Evolutionary conservation across 108 stramenopile genomes (phyloP).

Genomic region (Pseudonitzschia delicatissima): DNA sequence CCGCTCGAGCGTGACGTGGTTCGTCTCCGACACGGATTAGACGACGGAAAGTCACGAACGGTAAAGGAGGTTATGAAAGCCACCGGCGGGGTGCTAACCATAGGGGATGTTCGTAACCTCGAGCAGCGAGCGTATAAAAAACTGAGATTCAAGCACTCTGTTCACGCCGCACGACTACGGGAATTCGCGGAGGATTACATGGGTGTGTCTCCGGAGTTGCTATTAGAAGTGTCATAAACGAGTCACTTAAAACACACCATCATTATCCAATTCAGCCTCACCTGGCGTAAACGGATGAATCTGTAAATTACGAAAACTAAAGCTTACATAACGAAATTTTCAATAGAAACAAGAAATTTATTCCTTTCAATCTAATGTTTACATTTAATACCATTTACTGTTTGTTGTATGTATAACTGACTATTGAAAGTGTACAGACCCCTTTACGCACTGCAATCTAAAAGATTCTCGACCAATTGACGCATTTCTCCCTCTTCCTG

Average conservation of each 20-base stretch:
- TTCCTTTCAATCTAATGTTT: too few species aligned
- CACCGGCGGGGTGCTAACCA: constrained; percentile 51
- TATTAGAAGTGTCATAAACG: too few species aligned
- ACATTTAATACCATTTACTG: too few species aligned
- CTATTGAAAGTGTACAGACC: background rate
- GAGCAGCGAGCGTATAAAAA: constrained; percentile 68
- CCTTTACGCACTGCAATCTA: constrained; percentile 4
- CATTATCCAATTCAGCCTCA: too few species aligned
- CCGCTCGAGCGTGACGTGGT: constrained; percentile 82
- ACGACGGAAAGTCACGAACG: constrained; percentile 67
- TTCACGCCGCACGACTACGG: constrained; percentile 59
- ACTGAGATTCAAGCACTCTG: constrained; percentile 56
- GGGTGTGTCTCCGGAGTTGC: constrained; percentile 35
- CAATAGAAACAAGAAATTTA: too few species aligned
- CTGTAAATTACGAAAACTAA: too few species aligned
- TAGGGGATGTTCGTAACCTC: constrained; percentile 48
- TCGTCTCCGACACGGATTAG: constrained; percentile 74
- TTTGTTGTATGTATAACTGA: too few species aligned
- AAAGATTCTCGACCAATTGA: constrained; percentile 1
- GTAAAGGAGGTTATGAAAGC: constrained; percentile 58
- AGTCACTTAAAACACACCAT: too few species aligned
- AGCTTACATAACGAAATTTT: too few species aligned
- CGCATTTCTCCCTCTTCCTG: constrained; percentile 7
- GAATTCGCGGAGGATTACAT: constrained; percentile 57
- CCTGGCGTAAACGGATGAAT: too few species aligned